Evolutionary conservation across 1,284 basidiomycete genomes (phyloP).

Genomic region (Laetiporus sulphureus): DNA sequence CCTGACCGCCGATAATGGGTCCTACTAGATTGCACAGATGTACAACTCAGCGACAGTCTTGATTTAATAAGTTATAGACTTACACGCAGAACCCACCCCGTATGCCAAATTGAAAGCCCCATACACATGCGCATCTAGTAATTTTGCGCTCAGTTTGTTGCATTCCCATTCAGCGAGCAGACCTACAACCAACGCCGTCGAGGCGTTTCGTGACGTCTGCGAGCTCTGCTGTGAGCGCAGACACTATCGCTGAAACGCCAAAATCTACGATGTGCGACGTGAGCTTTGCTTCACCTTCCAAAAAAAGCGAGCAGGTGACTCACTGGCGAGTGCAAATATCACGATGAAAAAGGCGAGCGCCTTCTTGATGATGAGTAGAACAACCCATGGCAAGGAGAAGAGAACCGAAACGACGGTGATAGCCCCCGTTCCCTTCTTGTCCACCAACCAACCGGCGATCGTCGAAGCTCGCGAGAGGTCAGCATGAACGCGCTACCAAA

Average conservation of each 20-base stretch:
- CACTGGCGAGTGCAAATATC: conserved; percentile 52
- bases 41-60: not conserved
- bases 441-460: conserved; percentile 53
- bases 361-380: conserved; percentile 44
- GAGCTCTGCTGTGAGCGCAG: conserved; percentile 59
- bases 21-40: conserved; percentile 39
- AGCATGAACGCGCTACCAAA: too few species aligned
- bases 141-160: not conserved
- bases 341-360: conserved; percentile 57
- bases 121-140: conserved; percentile 56
- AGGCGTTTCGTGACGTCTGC: conserved; percentile 48
- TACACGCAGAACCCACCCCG: conserved; percentile 52
- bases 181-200: conserved; percentile 62
- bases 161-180: not conserved
- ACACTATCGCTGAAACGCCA: conserved; percentile 48
- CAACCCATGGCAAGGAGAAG: conserved; percentile 62
- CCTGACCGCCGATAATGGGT: conserved; percentile 63
- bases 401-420: conserved; percentile 44
- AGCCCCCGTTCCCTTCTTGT: conserved; percentile 57
- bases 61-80: conserved; percentile 9
- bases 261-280: conserved; percentile 37
- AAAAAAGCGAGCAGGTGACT: conserved; percentile 14
- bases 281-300: not conserved
- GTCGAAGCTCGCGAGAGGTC: conserved; percentile 63
- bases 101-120: conserved; percentile 65